Evolutionary conservation across 345 rosid genomes (phyloP).

Genomic region (Syzygium jambos): DNA sequence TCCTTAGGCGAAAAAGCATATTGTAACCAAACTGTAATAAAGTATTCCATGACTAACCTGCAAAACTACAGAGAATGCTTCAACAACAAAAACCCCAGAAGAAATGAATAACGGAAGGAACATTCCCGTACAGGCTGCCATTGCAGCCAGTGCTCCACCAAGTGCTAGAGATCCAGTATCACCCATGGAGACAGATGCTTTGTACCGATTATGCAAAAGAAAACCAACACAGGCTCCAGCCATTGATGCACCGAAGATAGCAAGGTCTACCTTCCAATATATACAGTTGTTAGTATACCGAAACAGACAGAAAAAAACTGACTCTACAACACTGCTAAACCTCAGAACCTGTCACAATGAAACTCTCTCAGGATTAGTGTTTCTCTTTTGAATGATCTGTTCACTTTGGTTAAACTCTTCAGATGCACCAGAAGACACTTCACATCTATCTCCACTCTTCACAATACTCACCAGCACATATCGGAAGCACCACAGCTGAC

Average conservation of each 20-base stretch:
- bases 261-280: slow-evolving; percentile 42
- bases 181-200: slow-evolving; percentile 81
- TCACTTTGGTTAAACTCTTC: background rate
- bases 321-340: background rate
- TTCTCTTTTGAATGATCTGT: background rate
- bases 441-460: background rate
- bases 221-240: slow-evolving; percentile 95
- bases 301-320: background rate
- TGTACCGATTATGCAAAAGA: slow-evolving; percentile 75
- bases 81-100: slow-evolving; percentile 65
- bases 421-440: background rate
- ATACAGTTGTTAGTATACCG: background rate
- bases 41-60: slow-evolving; percentile 37
- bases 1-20: background rate
- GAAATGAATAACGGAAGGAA: slow-evolving; percentile 77
- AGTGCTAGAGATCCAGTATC: slow-evolving; percentile 78
- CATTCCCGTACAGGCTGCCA: slow-evolving; percentile 97
- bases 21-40: background rate
- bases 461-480: slow-evolving; percentile 67
- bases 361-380: background rate
- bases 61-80: slow-evolving; percentile 48
- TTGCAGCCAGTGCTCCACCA: slow-evolving; percentile 89
- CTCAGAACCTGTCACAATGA: background rate
- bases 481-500: slow-evolving; percentile 86
- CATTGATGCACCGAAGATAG: slow-evolving; percentile 90